Conservation (phyloP, 129 eudicot species). For the Sambucus nigra region DNA sequence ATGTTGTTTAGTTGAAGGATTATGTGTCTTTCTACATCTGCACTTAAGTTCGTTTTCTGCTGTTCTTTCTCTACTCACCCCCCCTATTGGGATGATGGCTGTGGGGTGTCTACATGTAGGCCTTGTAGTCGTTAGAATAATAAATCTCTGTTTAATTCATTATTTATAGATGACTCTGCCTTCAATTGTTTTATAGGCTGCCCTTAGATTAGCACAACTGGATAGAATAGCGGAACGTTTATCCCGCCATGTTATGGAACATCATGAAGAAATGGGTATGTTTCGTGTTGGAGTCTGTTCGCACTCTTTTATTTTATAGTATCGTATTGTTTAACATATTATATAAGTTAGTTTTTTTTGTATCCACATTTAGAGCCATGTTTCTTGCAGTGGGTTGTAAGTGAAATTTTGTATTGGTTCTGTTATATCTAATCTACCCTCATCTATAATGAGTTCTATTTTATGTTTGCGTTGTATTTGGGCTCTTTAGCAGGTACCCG, state of each 20-base stretch:
- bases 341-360: neutral
- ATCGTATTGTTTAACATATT: neutral
- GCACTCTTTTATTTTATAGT: constrained; percentile 7
- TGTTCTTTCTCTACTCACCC: too few relatives aligned
- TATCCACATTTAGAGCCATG: neutral
- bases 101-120: neutral
- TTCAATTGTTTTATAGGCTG: constrained; percentile 58
- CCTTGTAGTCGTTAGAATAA: constrained; percentile 10
- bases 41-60: too few relatives aligned
- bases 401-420: too few relatives aligned
- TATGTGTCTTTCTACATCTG: neutral
- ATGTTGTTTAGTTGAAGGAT: neutral
- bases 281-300: constrained; percentile 3
- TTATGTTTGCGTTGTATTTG: too few relatives aligned
- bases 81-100: too few relatives aligned
- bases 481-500: too few relatives aligned
- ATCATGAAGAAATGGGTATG: constrained; percentile 98
- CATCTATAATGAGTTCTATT: too few relatives aligned
- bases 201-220: constrained; percentile 82
- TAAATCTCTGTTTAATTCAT: constrained; percentile 13
- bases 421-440: too few relatives aligned
- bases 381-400: too few relatives aligned
- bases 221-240: constrained; percentile 75
- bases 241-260: constrained; percentile 90
- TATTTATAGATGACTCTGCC: constrained; percentile 21